These are phyloP conservation scores for Paramecium tetraurelia DNA, from an alignment of 73 alveolate genomes.

Conservation along the genomic window DNA sequence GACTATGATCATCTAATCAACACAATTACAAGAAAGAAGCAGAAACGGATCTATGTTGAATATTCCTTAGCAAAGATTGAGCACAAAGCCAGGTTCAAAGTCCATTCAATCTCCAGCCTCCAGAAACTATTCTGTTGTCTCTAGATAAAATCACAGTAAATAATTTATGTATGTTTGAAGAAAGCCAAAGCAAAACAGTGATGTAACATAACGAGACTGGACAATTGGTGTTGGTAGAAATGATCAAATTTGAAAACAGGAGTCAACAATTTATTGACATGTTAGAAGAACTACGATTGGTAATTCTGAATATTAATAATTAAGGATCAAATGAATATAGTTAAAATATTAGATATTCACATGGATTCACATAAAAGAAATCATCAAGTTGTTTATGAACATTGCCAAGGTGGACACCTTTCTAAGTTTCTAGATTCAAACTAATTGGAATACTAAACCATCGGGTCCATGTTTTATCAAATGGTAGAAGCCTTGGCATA, in stretches of 20 bases:
- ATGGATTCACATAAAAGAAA: neutral
- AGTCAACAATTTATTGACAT: neutral
- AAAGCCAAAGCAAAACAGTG: neutral
- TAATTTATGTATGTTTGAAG: neutral
- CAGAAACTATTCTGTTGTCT: neutral
- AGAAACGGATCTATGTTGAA: neutral
- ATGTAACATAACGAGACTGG: slow-evolving; percentile 12
- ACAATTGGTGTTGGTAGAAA: neutral
- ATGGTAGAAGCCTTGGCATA: neutral
- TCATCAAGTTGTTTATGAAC: neutral
- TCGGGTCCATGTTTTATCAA: neutral
- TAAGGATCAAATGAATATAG: neutral
- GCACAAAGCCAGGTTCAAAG: neutral
- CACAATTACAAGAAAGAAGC: neutral
- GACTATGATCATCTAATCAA: neutral
- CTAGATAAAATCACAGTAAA: neutral
- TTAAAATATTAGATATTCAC: neutral
- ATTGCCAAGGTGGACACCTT: neutral
- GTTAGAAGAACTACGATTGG: neutral
- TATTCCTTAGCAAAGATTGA: neutral
- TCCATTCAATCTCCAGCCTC: neutral
- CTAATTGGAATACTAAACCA: neutral
- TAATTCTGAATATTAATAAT: neutral
- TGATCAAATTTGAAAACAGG: neutral
- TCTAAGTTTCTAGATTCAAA: neutral